Evolutionary conservation across 768 basidiomycete species (phyloP).

Genomic region (Termitomyces bulborhizus): DNA sequence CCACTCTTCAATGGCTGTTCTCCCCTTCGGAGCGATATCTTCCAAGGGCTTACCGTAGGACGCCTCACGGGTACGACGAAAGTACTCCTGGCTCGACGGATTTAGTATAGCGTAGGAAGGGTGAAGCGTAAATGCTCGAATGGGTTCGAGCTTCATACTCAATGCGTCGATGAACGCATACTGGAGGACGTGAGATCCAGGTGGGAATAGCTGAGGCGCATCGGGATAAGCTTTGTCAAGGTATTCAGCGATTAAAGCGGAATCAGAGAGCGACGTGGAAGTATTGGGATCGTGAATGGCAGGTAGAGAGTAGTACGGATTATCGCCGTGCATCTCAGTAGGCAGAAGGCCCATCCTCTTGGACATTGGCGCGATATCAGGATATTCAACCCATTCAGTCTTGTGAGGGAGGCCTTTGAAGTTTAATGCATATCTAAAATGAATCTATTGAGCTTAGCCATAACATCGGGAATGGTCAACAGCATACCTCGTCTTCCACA

Average conservation of each 20-base stretch:
- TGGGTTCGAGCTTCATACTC: slow-evolving; percentile 3
- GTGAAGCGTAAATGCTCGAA: slow-evolving; percentile 17
- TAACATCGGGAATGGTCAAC: background rate
- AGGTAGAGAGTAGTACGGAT: slow-evolving; percentile 32
- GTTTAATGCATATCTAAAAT: slow-evolving; percentile 21
- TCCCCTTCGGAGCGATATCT: slow-evolving; percentile 24
- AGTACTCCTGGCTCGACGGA: slow-evolving; percentile 30
- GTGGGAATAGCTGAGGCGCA: slow-evolving; percentile 19
- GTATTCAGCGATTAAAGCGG: slow-evolving; percentile 37
- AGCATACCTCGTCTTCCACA: slow-evolving; percentile 30
- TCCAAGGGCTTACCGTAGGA: slow-evolving; percentile 30
- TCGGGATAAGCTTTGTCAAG: slow-evolving; percentile 37
- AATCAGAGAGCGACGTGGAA: slow-evolving; percentile 28
- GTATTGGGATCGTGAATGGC: slow-evolving; percentile 34
- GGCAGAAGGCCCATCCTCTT: slow-evolving; percentile 25
- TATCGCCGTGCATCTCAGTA: slow-evolving; percentile 25
- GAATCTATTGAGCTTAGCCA: background rate
- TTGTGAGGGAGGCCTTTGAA: slow-evolving; percentile 28
- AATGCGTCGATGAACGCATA: slow-evolving; percentile 14
- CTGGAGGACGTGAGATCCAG: slow-evolving; percentile 15
- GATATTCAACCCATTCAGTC: slow-evolving; percentile 38
- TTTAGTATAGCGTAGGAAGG: slow-evolving; percentile 20
- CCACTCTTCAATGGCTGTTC: slow-evolving; percentile 29
- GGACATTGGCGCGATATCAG: slow-evolving; percentile 29
- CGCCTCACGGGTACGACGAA: slow-evolving; percentile 27